phyloP scores from a whole-genome alignment of 148 eudicot genomes.

The Nepenthes mirabilis region DNA sequence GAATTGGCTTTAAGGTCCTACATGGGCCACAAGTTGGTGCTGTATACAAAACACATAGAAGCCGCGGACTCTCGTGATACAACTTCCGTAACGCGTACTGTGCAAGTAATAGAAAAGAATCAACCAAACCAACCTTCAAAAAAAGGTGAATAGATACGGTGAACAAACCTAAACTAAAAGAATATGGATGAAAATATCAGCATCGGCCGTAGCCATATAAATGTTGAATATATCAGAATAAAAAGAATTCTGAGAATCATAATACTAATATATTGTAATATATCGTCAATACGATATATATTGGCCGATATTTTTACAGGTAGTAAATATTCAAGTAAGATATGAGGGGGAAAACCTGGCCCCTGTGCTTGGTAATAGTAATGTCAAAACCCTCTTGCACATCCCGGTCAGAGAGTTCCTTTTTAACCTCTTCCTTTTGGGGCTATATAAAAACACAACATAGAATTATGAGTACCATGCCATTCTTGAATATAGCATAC shows the following conservation, averaged over 20 bases:
- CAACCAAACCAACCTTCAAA: background rate
- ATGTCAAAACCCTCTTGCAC: constrained; percentile 72
- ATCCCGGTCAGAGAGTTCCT: constrained; percentile 62
- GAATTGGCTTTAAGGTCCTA: constrained; percentile 94
- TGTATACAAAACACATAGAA: constrained; percentile 79
- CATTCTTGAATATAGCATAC: too few relatives aligned
- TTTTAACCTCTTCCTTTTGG: constrained; percentile 64
- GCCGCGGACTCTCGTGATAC: constrained; percentile 96
- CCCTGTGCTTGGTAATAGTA: constrained; percentile 75
- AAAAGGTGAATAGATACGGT: constrained; percentile 1
- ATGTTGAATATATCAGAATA: background rate
- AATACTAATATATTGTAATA: too few relatives aligned
- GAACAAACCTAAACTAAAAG: background rate
- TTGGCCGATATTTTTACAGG: too few relatives aligned
- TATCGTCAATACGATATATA: too few relatives aligned
- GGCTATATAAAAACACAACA: constrained; percentile 29
- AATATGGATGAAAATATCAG: background rate
- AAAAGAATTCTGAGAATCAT: background rate
- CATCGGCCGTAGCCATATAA: background rate
- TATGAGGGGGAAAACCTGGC: constrained; percentile 49
- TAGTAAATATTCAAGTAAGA: background rate
- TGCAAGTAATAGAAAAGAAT: constrained; percentile 2
- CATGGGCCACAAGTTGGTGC: constrained; percentile 97
- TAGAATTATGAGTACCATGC: background rate
- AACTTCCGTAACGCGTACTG: constrained; percentile 97